Conservation (phyloP, 2,329 filamentous ascomycete species). For the Lecanosticta acicola region DNA sequence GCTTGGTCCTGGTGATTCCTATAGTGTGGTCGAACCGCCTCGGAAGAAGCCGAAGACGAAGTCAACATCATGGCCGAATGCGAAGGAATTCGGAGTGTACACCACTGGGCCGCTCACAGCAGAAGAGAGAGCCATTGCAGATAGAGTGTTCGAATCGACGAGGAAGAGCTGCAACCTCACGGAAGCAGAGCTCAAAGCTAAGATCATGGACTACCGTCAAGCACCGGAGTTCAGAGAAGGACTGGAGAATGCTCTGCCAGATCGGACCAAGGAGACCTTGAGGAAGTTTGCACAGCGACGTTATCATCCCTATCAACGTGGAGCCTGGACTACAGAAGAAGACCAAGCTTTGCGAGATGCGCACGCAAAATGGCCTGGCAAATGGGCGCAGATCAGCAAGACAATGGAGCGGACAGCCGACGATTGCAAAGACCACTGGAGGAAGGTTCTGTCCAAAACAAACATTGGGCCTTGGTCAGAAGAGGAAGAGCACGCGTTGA, state of each 20-base stretch:
- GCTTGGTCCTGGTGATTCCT: background rate
- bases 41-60: background rate
- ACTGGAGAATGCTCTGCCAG: conserved; percentile 27
- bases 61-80: background rate
- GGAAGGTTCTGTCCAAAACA: conserved; percentile 57
- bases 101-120: conserved; percentile 10
- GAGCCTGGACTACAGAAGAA: conserved; percentile 55
- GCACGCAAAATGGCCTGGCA: conserved; percentile 46
- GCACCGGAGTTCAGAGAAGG: conserved; percentile 29
- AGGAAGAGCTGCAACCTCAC: conserved; percentile 13
- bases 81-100: conserved; percentile 9
- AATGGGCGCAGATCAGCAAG: conserved; percentile 59
- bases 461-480: conserved; percentile 55
- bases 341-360: conserved; percentile 50
- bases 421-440: conserved; percentile 65
- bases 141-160: conserved; percentile 24
- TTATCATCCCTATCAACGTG: conserved; percentile 60
- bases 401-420: conserved; percentile 58
- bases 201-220: conserved; percentile 27
- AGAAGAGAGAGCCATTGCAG: conserved; percentile 24
- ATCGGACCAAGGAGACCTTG: conserved; percentile 32
- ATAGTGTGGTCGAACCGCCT: background rate
- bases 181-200: conserved; percentile 18
- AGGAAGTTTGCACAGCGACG: conserved; percentile 51
- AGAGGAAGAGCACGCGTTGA: conserved; percentile 54